phyloP scores from a whole-genome alignment of 2,329 filamentous ascomycete genomes.

The Arthrobotrys megalospora region DNA sequence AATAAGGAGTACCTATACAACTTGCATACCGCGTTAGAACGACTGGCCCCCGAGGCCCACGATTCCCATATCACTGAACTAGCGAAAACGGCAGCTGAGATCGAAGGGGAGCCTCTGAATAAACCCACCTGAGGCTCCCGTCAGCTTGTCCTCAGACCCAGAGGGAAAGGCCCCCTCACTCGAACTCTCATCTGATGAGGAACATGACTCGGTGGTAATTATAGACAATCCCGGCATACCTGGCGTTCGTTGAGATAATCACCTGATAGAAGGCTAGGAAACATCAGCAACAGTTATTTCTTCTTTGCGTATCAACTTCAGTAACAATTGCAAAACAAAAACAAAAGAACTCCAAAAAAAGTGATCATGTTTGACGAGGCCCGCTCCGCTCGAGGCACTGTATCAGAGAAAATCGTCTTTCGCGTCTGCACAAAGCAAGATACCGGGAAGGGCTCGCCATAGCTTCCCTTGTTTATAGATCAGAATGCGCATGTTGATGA shows the following conservation, averaged over 20 bases:
- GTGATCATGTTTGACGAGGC: constrained; percentile 60
- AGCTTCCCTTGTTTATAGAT: constrained; percentile 62
- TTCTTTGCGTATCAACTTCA: constrained; percentile 60
- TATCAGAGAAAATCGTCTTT: constrained; percentile 59
- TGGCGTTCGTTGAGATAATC: constrained; percentile 50
- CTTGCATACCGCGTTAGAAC: constrained; percentile 81
- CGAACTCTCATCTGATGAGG: neutral
- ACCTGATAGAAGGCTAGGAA: constrained; percentile 50
- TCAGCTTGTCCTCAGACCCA: neutral
- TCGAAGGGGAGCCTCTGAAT: constrained; percentile 69
- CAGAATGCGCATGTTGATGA: constrained; percentile 62
- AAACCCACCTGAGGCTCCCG: constrained; percentile 10
- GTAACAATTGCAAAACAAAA: constrained; percentile 46
- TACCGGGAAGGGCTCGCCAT: constrained; percentile 61
- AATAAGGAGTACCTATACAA: constrained; percentile 91
- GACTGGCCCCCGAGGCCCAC: constrained; percentile 80
- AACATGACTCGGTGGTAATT: constrained; percentile 43
- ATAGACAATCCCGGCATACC: constrained; percentile 53
- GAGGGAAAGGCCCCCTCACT: neutral
- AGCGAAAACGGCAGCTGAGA: constrained; percentile 77
- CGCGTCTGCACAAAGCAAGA: constrained; percentile 50
- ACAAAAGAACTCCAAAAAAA: constrained; percentile 22
- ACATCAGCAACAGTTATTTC: constrained; percentile 58
- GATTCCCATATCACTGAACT: constrained; percentile 90
- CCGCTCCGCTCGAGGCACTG: constrained; percentile 62